Conservation (phyloP, 2,329 filamentous ascomycete species). For the Penicillium hesseltinei region DNA sequence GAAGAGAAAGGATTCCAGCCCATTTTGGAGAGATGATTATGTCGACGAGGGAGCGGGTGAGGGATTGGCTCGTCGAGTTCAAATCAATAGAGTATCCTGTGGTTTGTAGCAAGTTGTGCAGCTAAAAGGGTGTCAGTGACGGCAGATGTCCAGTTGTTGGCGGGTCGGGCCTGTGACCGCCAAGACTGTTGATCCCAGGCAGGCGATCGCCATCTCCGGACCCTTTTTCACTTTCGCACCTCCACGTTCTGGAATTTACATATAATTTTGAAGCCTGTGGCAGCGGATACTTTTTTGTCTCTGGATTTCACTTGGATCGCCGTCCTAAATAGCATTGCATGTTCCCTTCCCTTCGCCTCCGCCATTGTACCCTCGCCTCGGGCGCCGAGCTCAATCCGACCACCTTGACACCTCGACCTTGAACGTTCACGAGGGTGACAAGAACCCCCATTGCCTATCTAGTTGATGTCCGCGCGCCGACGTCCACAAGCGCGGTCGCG, state of each 20-base stretch:
- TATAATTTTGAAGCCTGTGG: not conserved
- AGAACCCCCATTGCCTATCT: not conserved
- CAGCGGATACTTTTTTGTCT: not conserved
- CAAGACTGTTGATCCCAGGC: conserved; percentile 27
- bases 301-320: not conserved
- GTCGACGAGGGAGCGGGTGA: not conserved
- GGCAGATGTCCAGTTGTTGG: conserved; percentile 12
- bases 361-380: conserved; percentile 1
- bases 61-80: not conserved
- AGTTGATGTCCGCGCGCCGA: conserved; percentile 49
- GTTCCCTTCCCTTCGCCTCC: not conserved
- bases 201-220: conserved; percentile 14
- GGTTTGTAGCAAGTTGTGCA: not conserved
- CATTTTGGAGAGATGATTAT: conserved; percentile 41
- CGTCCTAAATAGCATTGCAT: conserved; percentile 2
- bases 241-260: conserved; percentile 2
- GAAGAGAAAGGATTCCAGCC: conserved; percentile 52
- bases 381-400: conserved; percentile 8
- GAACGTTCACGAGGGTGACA: not conserved
- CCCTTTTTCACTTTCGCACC: conserved; percentile 6
- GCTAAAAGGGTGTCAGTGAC: conserved; percentile 5
- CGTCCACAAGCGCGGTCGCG: conserved; percentile 65
- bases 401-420: not conserved
- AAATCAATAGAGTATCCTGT: not conserved
- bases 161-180: conserved; percentile 19